These are phyloP conservation scores for Chytridium lagenaria DNA, from an alignment of 371 early-diverging fungal genomes.

Conservation along the genomic window DNA sequence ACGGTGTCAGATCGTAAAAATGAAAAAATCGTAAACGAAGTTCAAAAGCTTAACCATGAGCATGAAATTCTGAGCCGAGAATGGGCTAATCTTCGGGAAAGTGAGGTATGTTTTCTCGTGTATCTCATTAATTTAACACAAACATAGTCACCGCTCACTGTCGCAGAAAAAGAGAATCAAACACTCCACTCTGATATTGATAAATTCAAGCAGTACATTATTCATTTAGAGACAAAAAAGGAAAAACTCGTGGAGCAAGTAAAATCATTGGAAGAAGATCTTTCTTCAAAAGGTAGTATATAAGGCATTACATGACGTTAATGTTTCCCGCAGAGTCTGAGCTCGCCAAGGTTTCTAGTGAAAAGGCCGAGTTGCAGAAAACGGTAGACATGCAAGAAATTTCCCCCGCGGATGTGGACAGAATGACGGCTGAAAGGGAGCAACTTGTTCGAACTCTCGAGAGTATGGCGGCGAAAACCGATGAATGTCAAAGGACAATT, in stretches of 20 bases:
- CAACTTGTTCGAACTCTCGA: conserved; percentile 57
- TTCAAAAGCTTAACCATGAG: conserved; percentile 52
- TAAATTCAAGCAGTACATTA: conserved; percentile 58
- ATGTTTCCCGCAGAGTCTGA: conserved; percentile 31
- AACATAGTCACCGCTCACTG: conserved; percentile 62
- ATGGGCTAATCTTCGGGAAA: conserved; percentile 46
- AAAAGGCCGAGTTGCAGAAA: conserved; percentile 42
- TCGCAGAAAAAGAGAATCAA: conserved; percentile 54
- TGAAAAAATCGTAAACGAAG: conserved; percentile 51
- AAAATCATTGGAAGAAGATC: conserved; percentile 43
- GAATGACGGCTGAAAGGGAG: conserved; percentile 77
- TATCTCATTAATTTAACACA: background rate
- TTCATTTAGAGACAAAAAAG: conserved; percentile 57
- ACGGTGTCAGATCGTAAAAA: conserved; percentile 54
- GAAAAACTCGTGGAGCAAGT: conserved; percentile 56
- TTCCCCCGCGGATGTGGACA: conserved; percentile 78
- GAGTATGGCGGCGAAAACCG: conserved; percentile 37
- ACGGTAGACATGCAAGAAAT: conserved; percentile 76
- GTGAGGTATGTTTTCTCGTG: conserved; percentile 37
- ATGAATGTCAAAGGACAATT: conserved; percentile 45
- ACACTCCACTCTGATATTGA: conserved; percentile 54
- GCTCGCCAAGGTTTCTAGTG: conserved; percentile 32
- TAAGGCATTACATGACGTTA: background rate
- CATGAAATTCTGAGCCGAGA: conserved; percentile 54
- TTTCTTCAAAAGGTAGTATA: conserved; percentile 35